Evolutionary conservation across 108 stramenopile species (phyloP), one percentile per base, ranked within the genome.

Genomic region (Discostella stelligeroides): DNA sequence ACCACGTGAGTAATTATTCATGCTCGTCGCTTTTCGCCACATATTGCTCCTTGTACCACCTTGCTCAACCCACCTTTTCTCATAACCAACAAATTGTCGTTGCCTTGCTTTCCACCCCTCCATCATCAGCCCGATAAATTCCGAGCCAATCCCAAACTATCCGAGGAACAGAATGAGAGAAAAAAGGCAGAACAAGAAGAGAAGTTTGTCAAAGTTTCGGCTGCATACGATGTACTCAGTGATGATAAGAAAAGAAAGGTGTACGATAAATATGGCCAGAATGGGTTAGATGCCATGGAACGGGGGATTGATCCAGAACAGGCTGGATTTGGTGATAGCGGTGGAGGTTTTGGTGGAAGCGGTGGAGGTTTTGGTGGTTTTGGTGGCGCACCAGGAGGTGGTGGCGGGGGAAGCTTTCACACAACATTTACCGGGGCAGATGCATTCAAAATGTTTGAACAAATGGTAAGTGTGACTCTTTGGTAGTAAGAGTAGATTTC

Each of bases 181-280:
- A 68, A 80, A 75, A 79, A 83, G 59, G 79, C 87, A 0, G 30
- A 48, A 38, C 63, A 74, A 10, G 85, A 91, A 47, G 61, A 86
- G 11, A 85, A 82, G 15, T 95, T 95, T 73, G 83, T 92, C 30
- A 61, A 85, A 60, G 75, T 95, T 30, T 61, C 72, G 42, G 81
- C 82, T 66, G 91, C 94, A 15, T 95, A 95, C 57, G 84, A 84
- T 45, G 76, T 95, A 3, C 56, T 95, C 23, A 75, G 75, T 59
- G 91, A 95, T 58, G 87, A 90, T 10, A 85, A 95, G 60, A 95
- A 95, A 48, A 82, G 86, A 56, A 80, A 90, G 57, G 76, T 91
- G 9, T 95, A 92, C 67, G 94, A 95, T 50, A 78, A 88, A 48
- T 90, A 91, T 66, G 91, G 94, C 0, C 85, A 92, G 53, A 73